Evolutionary conservation across 352 stramenopile genomes (phyloP).

Genomic region (Globisporangium nunn): DNA sequence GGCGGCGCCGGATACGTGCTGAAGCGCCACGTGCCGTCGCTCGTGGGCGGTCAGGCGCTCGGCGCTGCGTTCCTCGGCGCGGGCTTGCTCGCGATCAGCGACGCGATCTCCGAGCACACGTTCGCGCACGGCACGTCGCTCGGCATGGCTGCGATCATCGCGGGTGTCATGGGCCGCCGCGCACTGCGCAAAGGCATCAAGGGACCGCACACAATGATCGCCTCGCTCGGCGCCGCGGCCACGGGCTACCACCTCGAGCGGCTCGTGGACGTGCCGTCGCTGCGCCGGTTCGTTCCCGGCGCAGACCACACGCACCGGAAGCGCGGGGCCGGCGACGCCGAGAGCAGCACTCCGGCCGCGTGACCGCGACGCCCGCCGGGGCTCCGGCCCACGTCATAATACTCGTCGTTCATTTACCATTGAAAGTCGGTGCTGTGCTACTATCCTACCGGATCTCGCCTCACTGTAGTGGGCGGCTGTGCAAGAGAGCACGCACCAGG

Average conservation of each 20-base stretch:
- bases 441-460: no score
- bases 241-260: conserved; percentile 73
- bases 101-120: conserved; percentile 63
- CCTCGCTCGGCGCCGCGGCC: conserved; percentile 38
- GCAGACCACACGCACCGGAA: conserved; percentile 5
- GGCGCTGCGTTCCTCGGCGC: conserved; percentile 63
- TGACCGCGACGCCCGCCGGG: no score
- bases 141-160: conserved; percentile 63
- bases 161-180: conserved; percentile 45
- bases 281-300: conserved; percentile 50
- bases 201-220: conserved; percentile 37
- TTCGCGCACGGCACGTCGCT: conserved; percentile 65
- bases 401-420: no score
- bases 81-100: conserved; percentile 55
- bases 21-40: conserved; percentile 56
- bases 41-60: conserved; percentile 54
- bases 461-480: no score
- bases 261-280: conserved; percentile 43
- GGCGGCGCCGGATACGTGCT: conserved; percentile 54
- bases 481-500: no score
- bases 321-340: not conserved
- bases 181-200: conserved; percentile 39
- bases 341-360: no score
- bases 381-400: no score
- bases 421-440: no score